Percentiles rank a stretch among this genome's conserved stretches.
phyloP scores from a whole-genome alignment of 371 early-diverging fungal genomes.

The Dinochytrium kinnereticum region DNA sequence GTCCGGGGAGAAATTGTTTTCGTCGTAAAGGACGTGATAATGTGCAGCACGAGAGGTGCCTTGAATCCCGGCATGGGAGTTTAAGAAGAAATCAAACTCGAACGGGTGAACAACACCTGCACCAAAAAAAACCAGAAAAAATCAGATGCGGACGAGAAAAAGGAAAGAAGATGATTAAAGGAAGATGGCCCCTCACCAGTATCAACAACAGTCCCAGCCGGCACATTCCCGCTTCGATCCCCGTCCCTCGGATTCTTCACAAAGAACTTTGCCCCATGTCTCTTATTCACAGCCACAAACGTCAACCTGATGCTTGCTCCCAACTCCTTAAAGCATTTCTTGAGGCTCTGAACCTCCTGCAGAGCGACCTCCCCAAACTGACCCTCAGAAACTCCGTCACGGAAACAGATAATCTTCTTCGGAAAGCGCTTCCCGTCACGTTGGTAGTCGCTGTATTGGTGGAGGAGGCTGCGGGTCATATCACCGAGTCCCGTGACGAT shows the following conservation, averaged over 20 bases:
- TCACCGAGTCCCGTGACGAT: constrained; percentile 81
- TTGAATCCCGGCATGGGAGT: constrained; percentile 55
- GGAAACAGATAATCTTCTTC: constrained; percentile 40
- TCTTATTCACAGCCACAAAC: constrained; percentile 50
- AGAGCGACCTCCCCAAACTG: constrained; percentile 44
- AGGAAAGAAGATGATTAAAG: too few species aligned
- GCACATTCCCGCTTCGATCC: constrained; percentile 34
- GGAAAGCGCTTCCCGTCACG: constrained; percentile 27
- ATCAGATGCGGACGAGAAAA: neutral
- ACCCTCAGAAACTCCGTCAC: constrained; percentile 54
- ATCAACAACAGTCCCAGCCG: constrained; percentile 54
- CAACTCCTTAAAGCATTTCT: constrained; percentile 29
- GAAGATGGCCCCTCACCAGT: constrained; percentile 12
- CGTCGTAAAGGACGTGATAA: constrained; percentile 83
- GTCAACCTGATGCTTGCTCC: constrained; percentile 13
- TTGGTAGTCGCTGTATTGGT: constrained; percentile 21
- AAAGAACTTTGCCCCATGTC: constrained; percentile 48
- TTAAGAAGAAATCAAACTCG: constrained; percentile 56
- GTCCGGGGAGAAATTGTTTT: constrained; percentile 76
- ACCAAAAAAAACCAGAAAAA: neutral
- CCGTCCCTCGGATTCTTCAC: constrained; percentile 18
- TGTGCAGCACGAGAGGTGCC: constrained; percentile 73
- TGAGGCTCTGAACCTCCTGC: constrained; percentile 36
- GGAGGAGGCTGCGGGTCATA: constrained; percentile 75
- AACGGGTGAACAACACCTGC: constrained; percentile 48